Evolutionary conservation across 2,329 filamentous ascomycete species (phyloP), one percentile per base, ranked within the genome.

Genomic region (Fusarium concolor): DNA sequence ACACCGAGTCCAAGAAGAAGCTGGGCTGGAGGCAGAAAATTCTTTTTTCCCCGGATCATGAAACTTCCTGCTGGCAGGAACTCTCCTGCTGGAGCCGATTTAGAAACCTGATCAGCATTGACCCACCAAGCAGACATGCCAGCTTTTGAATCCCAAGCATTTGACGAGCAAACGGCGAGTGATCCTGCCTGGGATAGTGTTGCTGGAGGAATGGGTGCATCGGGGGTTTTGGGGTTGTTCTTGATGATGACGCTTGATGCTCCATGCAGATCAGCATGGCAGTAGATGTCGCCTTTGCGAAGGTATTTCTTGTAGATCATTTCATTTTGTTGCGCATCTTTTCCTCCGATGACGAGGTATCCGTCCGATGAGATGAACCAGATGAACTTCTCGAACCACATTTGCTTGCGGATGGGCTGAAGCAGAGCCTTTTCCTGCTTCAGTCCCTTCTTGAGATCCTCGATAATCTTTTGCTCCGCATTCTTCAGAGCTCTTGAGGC

Each of bases 51-150:
- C 37, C 87, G 87, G 46, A 97, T 85, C 78, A 90, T 88, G 77
- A 99, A 97, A 66, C 88, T 88, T 18, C 95, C 96, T 0, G 87
- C 84, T 0, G 89, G 87, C 9, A 99, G 80, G 71, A 92, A 95
- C 70, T 96, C 94, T 24, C 95, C 95, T 0, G 87, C 89, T 1
- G 89, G 85, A 0, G 91, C 90, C 33, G 89, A 92, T 80, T 98
- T 98, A 11, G 92, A 93, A 0, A 99, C 93, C 77, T 98, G 94
- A 54, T 95, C 90, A 3, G 92, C 91, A 65, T 90, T 89, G 1
- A 96, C 95, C 96, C 96, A 99, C 91, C 93, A 99, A 10, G 95
- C 94, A 18, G 92, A 91, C 92, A 98, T 97, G 17, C 93, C 89
- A 10, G 95, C 95, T 78, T 99, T 99, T 2, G 92, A 95, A 63